Evolutionary conservation across 257 asterid genomes (phyloP), one percentile per base, ranked within the genome.

Genomic region (Solanum neorickii): DNA sequence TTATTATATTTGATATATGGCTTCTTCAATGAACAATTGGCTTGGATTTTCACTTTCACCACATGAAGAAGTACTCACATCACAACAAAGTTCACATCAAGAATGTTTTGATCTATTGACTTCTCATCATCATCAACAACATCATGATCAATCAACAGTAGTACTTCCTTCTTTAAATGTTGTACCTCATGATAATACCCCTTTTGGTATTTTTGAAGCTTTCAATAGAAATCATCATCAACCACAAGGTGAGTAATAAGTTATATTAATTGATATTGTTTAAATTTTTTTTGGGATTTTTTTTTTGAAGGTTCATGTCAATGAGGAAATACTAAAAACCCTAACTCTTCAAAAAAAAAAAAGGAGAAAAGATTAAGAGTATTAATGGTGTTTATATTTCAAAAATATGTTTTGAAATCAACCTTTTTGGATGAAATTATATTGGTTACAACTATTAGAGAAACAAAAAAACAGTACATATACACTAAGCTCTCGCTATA

Each of bases 11-110:
- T 80, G 33, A 90, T 47, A 47, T 47, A 47, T 92, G 92, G 89
- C 83, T 90, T 89, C 83, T 74, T 91, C 94, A 49, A 93, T 93
- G 94, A 93, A 93, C 39, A 92, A 94, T 90, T 95, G 98, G 98
- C 88, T 95, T 39, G 95, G 96, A 7, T 95, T 94, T 89, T 94
- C 98, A 83, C 93, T 95, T 65, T 93, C 95, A 35, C 92, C 92
- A 33, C 94, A 93, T 37, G 94, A 93, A 37, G 88, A 92, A 65
- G 91, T 87, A 33, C 82, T 74, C 31, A 91, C 86, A 72, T 73
- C 89, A 31, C 90, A 90, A 41, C 82, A 82, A 90, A 84, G 25
- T 89, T 90, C 87, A 60, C 89, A 90, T 91, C 93, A 37, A 83
- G 90, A 91, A 56, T 93, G 94, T 88, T 93, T 93, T 92, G 92